These are phyloP conservation scores for Copromyces sp. DNA, from an alignment of 495 filamentous ascomycete species.

Conservation along the genomic window DNA sequence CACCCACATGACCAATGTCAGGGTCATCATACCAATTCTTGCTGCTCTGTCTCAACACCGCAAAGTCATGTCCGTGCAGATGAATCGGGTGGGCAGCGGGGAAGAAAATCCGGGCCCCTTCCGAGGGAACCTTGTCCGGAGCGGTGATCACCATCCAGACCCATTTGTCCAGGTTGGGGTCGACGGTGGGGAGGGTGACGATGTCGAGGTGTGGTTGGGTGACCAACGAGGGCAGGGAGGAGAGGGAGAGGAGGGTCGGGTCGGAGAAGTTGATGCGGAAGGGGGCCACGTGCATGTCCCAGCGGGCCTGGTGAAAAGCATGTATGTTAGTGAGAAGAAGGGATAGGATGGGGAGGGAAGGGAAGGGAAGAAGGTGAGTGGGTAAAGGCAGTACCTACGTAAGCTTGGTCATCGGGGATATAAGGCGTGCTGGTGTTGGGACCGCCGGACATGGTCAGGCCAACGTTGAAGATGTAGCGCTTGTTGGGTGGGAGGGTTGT, in stretches of 20 bases:
- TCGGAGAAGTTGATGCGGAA: slow-evolving; percentile 33
- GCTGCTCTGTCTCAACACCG: slow-evolving; percentile 28
- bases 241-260: slow-evolving; percentile 17
- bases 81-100: slow-evolving; percentile 36
- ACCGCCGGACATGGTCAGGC: slow-evolving; percentile 4
- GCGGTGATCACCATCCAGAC: slow-evolving; percentile 11
- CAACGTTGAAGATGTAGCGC: slow-evolving; percentile 8
- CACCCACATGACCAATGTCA: neutral
- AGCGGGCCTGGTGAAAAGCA: neutral
- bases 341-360: neutral
- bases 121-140: neutral
- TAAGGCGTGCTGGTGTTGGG: slow-evolving; percentile 4
- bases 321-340: neutral
- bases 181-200: neutral
- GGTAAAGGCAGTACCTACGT: neutral
- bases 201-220: slow-evolving; percentile 1
- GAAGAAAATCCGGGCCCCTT: neutral
- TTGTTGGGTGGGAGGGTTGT: neutral
- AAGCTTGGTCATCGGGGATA: slow-evolving; percentile 1
- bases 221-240: neutral
- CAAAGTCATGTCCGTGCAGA: slow-evolving; percentile 50
- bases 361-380: too few species aligned
- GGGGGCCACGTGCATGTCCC: slow-evolving; percentile 5
- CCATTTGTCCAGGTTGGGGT: slow-evolving; percentile 1
- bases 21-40: slow-evolving; percentile 5